Conservation (phyloP, 2,329 filamentous ascomycete genomes). For the Apiospora kogelbergensis region DNA sequence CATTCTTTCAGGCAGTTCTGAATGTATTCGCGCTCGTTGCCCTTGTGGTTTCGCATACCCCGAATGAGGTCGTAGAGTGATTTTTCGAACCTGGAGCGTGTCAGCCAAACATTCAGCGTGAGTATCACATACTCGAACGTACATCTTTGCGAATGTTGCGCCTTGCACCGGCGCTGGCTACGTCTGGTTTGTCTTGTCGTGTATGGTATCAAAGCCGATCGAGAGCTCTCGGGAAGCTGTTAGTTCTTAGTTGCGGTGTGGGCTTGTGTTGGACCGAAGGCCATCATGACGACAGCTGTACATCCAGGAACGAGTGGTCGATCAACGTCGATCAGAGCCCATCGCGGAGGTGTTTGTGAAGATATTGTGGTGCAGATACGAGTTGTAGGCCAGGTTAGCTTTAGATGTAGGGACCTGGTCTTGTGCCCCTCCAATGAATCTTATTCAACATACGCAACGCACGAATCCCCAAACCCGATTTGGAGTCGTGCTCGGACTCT, state of each 20-base stretch:
- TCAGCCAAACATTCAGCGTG: slow-evolving; percentile 18
- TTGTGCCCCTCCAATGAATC: slow-evolving; percentile 4
- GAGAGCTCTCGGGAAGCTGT: not conserved
- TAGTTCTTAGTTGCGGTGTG: slow-evolving; percentile 6
- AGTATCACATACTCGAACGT: slow-evolving; percentile 62
- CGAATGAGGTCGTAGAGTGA: slow-evolving; percentile 98
- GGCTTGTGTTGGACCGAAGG: not conserved
- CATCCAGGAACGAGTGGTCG: not conserved
- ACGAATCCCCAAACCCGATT: not conserved
- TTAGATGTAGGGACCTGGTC: not conserved
- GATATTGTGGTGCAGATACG: not conserved
- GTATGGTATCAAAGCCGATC: not conserved
- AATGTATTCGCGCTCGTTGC: slow-evolving; percentile 92
- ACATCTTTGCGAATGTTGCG: slow-evolving; percentile 3
- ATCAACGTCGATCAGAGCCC: not conserved
- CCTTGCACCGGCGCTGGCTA: slow-evolving; percentile 8
- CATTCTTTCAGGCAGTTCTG: slow-evolving; percentile 94
- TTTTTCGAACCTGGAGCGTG: slow-evolving; percentile 84
- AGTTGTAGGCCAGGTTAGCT: not conserved
- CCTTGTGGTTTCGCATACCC: slow-evolving; percentile 92
- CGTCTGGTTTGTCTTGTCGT: not conserved
- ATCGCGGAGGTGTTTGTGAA: not conserved
- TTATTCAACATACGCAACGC: not conserved
- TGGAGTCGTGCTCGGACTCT: not conserved
- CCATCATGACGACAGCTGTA: slow-evolving; percentile 5